phyloP scores from a whole-genome alignment of 805 yeast genomes.

The Schizosaccharomyces pombe region DNA sequence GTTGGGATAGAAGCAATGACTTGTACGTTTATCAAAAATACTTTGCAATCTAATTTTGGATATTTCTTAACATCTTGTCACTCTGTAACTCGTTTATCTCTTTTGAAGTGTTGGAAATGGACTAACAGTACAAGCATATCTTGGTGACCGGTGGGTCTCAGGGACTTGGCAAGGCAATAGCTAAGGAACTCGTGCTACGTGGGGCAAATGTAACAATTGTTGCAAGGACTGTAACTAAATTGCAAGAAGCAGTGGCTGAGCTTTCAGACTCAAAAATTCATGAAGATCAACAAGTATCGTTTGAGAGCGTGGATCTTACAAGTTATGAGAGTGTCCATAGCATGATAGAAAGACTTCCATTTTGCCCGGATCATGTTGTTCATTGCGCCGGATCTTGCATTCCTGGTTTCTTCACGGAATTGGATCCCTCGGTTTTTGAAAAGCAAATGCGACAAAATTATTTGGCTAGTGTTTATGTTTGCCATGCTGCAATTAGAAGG shows the following conservation, averaged over 20 bases:
- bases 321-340: neutral
- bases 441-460: slow-evolving; percentile 1
- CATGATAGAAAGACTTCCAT: neutral
- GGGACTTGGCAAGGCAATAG: slow-evolving; percentile 24
- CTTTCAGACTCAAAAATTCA: neutral
- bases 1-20: too few relatives aligned
- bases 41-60: too few relatives aligned
- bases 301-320: slow-evolving; percentile 1
- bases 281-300: neutral
- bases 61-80: too few relatives aligned
- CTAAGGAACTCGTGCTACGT: slow-evolving; percentile 21
- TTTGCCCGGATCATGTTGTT: neutral
- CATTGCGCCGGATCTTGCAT: neutral
- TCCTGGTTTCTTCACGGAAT: slow-evolving; percentile 3
- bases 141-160: slow-evolving; percentile 23
- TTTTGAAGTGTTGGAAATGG: too few relatives aligned
- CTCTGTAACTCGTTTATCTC: too few relatives aligned
- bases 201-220: slow-evolving; percentile 22
- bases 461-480: neutral
- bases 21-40: too few relatives aligned
- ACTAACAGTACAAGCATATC: too few relatives aligned
- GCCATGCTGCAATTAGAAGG: neutral
- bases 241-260: slow-evolving; percentile 1
- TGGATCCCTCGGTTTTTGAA: neutral
- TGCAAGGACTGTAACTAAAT: slow-evolving; percentile 8